Evolutionary conservation across 352 stramenopile species (phyloP).

Genomic region (Globisporangium solare): DNA sequence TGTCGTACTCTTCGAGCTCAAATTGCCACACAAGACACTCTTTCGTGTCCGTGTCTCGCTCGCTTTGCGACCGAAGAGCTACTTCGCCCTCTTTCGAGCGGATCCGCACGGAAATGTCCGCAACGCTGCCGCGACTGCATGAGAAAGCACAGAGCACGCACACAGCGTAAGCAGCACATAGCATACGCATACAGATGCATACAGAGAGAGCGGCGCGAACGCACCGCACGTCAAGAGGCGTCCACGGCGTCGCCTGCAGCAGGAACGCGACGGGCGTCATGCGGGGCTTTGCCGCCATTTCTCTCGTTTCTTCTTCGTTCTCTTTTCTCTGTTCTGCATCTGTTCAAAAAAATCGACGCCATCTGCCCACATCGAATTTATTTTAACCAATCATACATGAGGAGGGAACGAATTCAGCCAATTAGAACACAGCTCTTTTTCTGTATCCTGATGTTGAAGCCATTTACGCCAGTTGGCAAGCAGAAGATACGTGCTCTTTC

Average conservation of each 20-base stretch:
- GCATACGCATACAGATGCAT: background rate
- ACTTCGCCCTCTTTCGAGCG: constrained; percentile 5
- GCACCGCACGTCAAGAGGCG: constrained; percentile 37
- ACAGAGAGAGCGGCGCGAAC: background rate
- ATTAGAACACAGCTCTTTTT: too few species aligned
- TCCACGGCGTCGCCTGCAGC: constrained; percentile 51
- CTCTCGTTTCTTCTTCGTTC: background rate
- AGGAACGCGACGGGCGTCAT: constrained; percentile 38
- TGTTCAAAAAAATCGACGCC: background rate
- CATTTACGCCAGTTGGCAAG: too few species aligned
- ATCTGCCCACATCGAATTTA: too few species aligned
- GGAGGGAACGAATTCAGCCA: too few species aligned
- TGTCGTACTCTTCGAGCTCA: constrained; percentile 47
- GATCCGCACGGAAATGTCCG: constrained; percentile 40
- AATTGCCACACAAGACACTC: constrained; percentile 66
- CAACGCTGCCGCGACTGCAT: constrained; percentile 40
- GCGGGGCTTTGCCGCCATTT: constrained; percentile 1
- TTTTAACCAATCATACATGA: background rate
- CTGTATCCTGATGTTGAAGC: too few species aligned
- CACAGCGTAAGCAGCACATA: background rate
- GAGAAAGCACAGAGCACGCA: background rate
- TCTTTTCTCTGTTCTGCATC: background rate
- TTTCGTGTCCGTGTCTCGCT: constrained; percentile 12
- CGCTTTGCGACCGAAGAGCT: background rate
- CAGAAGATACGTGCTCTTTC: too few species aligned